These are phyloP conservation scores for Beauveria pseudobassiana DNA, from an alignment of 2,329 filamentous ascomycete genomes.

Conservation along the genomic window DNA sequence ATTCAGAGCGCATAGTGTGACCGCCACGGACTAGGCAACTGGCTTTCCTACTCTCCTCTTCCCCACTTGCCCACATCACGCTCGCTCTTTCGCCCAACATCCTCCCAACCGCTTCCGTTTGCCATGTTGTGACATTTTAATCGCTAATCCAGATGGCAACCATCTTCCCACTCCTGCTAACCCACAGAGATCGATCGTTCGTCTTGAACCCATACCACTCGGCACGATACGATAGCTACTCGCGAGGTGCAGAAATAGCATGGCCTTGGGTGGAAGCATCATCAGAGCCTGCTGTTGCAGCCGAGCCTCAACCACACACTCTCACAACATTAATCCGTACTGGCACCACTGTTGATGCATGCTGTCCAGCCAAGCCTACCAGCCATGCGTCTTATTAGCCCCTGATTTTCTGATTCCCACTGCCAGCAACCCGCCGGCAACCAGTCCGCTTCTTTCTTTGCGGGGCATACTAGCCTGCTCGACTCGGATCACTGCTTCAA, in stretches of 20 bases:
- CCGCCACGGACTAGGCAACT: background rate
- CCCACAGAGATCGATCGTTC: conserved; percentile 3
- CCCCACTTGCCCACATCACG: background rate
- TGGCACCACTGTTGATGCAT: background rate
- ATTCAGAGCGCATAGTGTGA: background rate
- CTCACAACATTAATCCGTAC: too few relatives aligned
- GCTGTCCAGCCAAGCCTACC: background rate
- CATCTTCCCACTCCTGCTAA: background rate
- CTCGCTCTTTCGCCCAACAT: background rate
- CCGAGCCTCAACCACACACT: background rate
- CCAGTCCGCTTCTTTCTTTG: background rate
- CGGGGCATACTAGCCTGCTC: background rate
- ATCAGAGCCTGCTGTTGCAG: background rate
- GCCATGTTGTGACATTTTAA: background rate
- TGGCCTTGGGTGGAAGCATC: too few relatives aligned
- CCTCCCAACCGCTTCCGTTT: background rate
- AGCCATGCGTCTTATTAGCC: background rate
- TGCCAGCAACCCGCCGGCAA: background rate
- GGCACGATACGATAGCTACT: background rate
- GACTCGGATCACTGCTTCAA: background rate
- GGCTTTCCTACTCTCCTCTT: background rate
- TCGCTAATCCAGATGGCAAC: background rate
- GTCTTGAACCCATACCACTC: background rate
- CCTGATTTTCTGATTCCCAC: background rate
- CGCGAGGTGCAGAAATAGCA: background rate